A percentile compares a stretch with the other conserved stretches of the same genome.
Conservation (phyloP, 257 asterid genomes). For the Ligustrum vulgare region DNA sequence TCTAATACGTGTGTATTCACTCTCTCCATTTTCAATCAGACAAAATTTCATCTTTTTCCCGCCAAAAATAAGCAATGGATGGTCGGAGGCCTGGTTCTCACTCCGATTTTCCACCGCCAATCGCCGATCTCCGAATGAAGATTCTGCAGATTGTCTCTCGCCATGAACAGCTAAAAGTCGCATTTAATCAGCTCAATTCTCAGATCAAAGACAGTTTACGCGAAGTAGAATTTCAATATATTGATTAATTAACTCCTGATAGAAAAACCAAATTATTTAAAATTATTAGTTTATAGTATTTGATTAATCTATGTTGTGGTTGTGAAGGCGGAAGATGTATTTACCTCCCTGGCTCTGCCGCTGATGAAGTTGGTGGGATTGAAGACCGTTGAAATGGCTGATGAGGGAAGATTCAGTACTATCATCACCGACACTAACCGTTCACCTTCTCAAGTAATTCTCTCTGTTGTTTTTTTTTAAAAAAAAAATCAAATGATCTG, state of each 20-base stretch:
- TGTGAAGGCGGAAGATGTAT: conserved; percentile 67
- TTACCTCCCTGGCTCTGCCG: conserved; percentile 57
- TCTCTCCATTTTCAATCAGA: neutral
- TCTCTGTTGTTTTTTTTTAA: neutral
- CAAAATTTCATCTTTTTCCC: conserved; percentile 4
- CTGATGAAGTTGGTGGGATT: conserved; percentile 68
- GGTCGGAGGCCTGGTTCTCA: conserved; percentile 34
- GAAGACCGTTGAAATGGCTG: conserved; percentile 70
- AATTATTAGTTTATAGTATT: neutral
- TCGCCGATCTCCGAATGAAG: conserved; percentile 38
- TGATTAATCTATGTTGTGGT: neutral
- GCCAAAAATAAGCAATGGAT: conserved; percentile 38
- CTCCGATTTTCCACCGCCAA: conserved; percentile 35
- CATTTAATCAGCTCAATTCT: conserved; percentile 54
- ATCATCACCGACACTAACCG: conserved; percentile 30
- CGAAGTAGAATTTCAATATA: conserved; percentile 42
- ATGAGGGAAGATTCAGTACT: conserved; percentile 55
- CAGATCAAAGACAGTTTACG: conserved; percentile 62
- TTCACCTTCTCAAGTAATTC: conserved; percentile 38
- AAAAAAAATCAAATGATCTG: neutral
- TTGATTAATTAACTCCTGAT: neutral
- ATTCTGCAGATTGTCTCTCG: conserved; percentile 37
- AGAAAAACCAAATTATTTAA: neutral
- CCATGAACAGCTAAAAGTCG: conserved; percentile 61
- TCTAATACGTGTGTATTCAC: neutral